These are phyloP conservation scores for Trypanosoma melophagium DNA, from an alignment of 208 protist genomes.

Conservation along the genomic window DNA sequence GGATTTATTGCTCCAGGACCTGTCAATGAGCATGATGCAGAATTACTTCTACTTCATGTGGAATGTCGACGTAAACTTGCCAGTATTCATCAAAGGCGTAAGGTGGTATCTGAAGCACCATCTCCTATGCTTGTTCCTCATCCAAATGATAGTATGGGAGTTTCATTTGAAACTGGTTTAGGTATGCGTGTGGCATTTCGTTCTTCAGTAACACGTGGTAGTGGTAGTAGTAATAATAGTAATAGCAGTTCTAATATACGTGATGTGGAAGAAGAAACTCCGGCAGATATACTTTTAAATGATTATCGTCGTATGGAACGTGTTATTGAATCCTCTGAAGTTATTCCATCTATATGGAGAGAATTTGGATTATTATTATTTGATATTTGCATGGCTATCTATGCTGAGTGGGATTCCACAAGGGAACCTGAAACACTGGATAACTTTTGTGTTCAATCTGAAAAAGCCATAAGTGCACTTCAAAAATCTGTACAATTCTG, in stretches of 20 bases:
- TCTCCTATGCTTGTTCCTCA: not conserved
- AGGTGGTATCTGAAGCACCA: not conserved
- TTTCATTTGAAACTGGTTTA: not conserved
- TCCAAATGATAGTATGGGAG: not conserved
- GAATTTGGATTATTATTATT: conserved; percentile 87
- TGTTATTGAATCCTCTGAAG: conserved; percentile 48
- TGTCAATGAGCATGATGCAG: conserved; percentile 45
- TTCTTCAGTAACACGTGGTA: not conserved
- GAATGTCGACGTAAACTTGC: conserved; percentile 48
- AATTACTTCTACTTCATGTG: conserved; percentile 69
- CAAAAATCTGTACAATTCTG: conserved; percentile 79
- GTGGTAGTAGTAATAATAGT: not conserved
- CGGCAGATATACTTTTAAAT: conserved; percentile 50
- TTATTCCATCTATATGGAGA: conserved; percentile 71
- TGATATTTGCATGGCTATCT: conserved; percentile 84
- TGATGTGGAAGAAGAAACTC: conserved; percentile 32
- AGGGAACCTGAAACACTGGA: conserved; percentile 64
- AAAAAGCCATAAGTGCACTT: conserved; percentile 75
- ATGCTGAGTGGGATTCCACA: conserved; percentile 71
- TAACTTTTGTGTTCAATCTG: conserved; percentile 78
- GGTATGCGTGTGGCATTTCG: not conserved
- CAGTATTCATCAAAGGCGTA: conserved; percentile 4
- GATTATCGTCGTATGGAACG: conserved; percentile 88
- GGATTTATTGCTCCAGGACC: conserved; percentile 1
- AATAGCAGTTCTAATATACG: not conserved